A percentile compares a stretch with the other conserved stretches of the same genome.
phyloP scores from a whole-genome alignment of 1,284 basidiomycete genomes.

The Sanghuangporus weigelae region DNA sequence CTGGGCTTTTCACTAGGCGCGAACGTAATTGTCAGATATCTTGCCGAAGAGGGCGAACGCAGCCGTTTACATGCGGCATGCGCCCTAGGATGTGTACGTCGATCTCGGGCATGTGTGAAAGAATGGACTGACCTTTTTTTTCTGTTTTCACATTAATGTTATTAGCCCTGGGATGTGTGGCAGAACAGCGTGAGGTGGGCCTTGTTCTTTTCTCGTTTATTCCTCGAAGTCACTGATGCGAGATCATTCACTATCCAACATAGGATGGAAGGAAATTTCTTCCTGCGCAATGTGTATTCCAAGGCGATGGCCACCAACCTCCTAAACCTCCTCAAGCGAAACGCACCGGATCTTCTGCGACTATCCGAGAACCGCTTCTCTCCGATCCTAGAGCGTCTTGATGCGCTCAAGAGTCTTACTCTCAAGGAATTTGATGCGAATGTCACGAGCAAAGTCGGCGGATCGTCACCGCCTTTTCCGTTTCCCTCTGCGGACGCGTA shows the following conservation, averaged over 20 bases:
- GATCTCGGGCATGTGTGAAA: conserved; percentile 14
- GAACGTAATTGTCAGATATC: conserved; percentile 87
- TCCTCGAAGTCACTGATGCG: background rate
- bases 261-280: conserved; percentile 60
- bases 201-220: background rate
- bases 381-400: conserved; percentile 39
- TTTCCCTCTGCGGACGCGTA: conserved; percentile 76
- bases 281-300: conserved; percentile 74
- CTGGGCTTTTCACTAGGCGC: conserved; percentile 94
- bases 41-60: conserved; percentile 79
- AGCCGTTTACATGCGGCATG: conserved; percentile 76
- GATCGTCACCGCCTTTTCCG: conserved; percentile 75
- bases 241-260: background rate
- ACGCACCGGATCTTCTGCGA: conserved; percentile 45
- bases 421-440: conserved; percentile 58
- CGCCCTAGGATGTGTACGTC: conserved; percentile 74
- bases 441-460: conserved; percentile 75
- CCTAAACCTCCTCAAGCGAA: conserved; percentile 57
- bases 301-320: conserved; percentile 82
- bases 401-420: conserved; percentile 47
- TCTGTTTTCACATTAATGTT: conserved; percentile 9
- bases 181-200: conserved; percentile 8
- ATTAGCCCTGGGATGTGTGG: conserved; percentile 10
- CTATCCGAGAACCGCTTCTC: conserved; percentile 49
- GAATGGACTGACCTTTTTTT: conserved; percentile 2